Evolutionary conservation across 352 stramenopile species (phyloP).

Genomic region (Elongisporangium prolatum): DNA sequence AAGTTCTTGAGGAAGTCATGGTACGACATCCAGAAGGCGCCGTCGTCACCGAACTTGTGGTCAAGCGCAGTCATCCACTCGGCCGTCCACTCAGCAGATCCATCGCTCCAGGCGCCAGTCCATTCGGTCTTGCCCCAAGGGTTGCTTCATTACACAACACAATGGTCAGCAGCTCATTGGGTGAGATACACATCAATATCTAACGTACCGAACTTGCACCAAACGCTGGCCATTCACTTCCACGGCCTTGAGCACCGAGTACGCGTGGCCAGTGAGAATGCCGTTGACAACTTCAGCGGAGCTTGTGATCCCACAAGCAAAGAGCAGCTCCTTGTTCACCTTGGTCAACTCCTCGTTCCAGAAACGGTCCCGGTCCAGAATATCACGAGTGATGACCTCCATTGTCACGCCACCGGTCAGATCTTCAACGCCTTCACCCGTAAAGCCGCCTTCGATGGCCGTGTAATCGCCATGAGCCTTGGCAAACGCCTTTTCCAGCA

Average conservation of each 20-base stretch:
- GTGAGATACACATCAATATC: too few relatives aligned
- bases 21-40: constrained; percentile 63
- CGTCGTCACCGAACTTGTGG: constrained; percentile 45
- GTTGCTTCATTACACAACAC: constrained; percentile 12
- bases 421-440: constrained; percentile 38
- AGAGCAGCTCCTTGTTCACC: constrained; percentile 35
- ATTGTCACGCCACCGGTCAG: constrained; percentile 36
- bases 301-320: constrained; percentile 22
- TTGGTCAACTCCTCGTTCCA: constrained; percentile 30
- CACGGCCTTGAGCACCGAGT: constrained; percentile 42
- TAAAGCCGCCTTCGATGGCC: constrained; percentile 52
- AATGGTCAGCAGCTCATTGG: too few relatives aligned
- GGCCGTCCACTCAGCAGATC: constrained; percentile 40
- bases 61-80: constrained; percentile 34
- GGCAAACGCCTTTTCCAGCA: constrained; percentile 87
- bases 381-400: constrained; percentile 25
- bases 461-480: constrained; percentile 78
- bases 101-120: constrained; percentile 42
- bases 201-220: constrained; percentile 20
- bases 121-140: constrained; percentile 58
- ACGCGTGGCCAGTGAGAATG: constrained; percentile 51
- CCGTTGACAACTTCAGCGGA: constrained; percentile 13
- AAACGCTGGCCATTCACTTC: constrained; percentile 29
- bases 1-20: constrained; percentile 34
- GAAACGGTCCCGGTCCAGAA: constrained; percentile 31